These are phyloP conservation scores for Plectosphaerella plurivora DNA, from an alignment of 2,329 filamentous ascomycete genomes.

Conservation along the genomic window DNA sequence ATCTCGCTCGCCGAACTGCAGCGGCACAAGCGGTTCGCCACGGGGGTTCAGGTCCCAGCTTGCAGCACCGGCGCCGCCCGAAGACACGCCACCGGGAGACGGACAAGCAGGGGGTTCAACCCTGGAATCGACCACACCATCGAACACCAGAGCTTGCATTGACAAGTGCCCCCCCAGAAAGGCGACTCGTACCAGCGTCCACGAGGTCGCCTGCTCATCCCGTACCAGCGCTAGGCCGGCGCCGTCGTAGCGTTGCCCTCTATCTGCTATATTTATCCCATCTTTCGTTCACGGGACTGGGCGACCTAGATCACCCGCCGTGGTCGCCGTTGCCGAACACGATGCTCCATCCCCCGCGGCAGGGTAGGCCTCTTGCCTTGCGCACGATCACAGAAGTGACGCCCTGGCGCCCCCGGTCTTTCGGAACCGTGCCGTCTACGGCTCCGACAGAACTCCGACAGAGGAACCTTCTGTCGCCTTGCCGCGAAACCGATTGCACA, in stretches of 20 bases:
- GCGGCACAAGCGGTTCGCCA: not conserved
- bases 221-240: not conserved
- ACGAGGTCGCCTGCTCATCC: not conserved
- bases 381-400: too few species aligned
- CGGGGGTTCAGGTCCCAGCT: not conserved
- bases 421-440: too few species aligned
- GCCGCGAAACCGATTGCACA: too few species aligned
- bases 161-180: not conserved
- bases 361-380: too few species aligned
- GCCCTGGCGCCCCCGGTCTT: too few species aligned
- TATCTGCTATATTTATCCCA: not conserved
- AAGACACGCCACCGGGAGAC: too few species aligned
- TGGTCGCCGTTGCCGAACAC: not conserved
- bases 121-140: not conserved
- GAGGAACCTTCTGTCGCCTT: too few species aligned
- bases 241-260: not conserved
- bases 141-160: not conserved
- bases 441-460: too few species aligned
- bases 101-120: too few species aligned
- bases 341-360: not conserved
- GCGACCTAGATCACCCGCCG: not conserved
- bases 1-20: not conserved
- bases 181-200: not conserved
- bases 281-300: not conserved
- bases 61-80: not conserved